Base-by-base conservation (phyloP, 148 eudicot genomes). In the Camellia japonica region DNA sequence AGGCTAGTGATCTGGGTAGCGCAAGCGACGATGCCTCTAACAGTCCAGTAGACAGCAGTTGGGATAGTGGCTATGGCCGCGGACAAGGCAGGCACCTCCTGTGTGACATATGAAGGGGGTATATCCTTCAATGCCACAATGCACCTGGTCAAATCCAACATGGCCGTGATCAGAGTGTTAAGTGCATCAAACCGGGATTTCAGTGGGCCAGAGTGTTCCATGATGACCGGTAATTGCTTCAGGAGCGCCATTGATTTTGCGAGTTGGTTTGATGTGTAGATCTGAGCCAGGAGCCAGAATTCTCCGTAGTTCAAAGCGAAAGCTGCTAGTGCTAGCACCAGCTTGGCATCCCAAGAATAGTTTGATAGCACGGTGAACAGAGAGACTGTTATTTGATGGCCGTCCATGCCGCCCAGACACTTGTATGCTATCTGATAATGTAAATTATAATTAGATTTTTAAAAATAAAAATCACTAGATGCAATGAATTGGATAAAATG, bases 271-370 rank as follows among this genome's bases (percentile, higher is more conserved):
- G 86, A 82, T 13, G 84, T 19, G 80, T 81, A 87, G 55, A 85
- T 82, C 68, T 87, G 90, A 54, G 82, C 73, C 19, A 87, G 87
- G 15, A 89, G 91, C 90, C 87, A 87, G 68, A 87, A 89, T 60
- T 89, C 90, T 30, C 90, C 90, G 43, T 81, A 89, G 15, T 80
- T 85, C 52, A 87, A 61, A 6, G 90, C 82, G 80, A 89, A 85
- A 38, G 91, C 90, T 38, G 91, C 90, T 49, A 87, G 41, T 30
- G 87, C 68, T 7, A 89, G 63, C 73, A 84, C 90, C 38, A 80
- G 84, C 79, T 89, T 89, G 23, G 91, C 91, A 59, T 87, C 91
- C 91, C 91, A 89, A 1, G 89, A 80, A 56, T 66, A 87, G 78
- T 65, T 74, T 51, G 66, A 47, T 12, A 89, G 64, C 81, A 81